Evolutionary conservation across 2,329 filamentous ascomycete species (phyloP).

Genomic region (Venturia effusa): DNA sequence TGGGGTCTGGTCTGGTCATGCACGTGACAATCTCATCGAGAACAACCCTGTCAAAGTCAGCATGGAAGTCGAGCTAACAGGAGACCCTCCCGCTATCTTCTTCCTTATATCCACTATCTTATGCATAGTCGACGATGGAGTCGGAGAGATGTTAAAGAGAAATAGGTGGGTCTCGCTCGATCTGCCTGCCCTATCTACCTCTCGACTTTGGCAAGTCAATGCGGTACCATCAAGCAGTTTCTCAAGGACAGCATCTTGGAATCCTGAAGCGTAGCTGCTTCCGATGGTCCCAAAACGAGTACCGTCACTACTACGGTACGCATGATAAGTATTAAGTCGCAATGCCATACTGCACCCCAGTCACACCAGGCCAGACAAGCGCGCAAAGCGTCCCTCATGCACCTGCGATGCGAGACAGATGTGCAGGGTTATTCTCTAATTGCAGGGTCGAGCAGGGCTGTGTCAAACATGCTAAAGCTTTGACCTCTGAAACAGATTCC

Average conservation of each 20-base stretch:
- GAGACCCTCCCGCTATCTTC: no score
- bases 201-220: no score
- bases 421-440: not conserved
- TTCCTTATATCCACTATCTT: no score
- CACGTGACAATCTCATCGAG: no score
- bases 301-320: not conserved
- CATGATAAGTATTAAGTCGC: not conserved
- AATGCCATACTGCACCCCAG: not conserved
- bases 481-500: not conserved
- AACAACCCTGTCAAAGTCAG: no score
- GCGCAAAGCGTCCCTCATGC: not conserved
- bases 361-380: not conserved
- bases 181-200: no score
- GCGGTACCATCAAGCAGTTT: no score
- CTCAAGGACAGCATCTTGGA: not conserved
- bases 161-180: no score
- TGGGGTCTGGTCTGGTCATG: no score
- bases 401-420: not conserved
- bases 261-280: not conserved
- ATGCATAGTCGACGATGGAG: no score
- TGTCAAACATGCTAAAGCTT: slow-evolving; percentile 2
- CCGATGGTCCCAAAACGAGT: not conserved
- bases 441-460: not conserved
- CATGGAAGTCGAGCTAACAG: no score
- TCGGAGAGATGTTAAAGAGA: no score